A percentile compares a stretch with the other conserved stretches of the same genome.
Evolutionary conservation across 345 rosid species (phyloP).

Genomic region (Noccaea caerulescens): DNA sequence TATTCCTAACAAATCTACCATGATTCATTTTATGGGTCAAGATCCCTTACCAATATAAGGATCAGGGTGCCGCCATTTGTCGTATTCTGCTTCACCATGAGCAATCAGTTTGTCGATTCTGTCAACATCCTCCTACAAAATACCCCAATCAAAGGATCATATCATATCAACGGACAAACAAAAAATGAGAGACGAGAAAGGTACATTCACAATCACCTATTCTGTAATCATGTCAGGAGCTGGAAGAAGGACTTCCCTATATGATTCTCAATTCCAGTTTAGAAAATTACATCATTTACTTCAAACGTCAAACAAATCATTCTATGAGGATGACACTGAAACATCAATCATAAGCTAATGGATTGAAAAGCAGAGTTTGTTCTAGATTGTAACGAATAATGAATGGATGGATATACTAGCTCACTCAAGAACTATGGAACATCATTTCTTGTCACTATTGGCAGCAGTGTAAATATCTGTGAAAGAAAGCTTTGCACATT

Average conservation of each 20-base stretch:
- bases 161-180: not conserved
- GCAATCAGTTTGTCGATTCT: constrained; percentile 81
- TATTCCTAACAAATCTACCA: not conserved
- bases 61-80: constrained; percentile 96
- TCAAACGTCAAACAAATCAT: not conserved
- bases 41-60: constrained; percentile 78
- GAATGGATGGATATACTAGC: constrained; percentile 3
- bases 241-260: not conserved
- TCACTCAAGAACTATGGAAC: not conserved
- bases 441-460: not conserved
- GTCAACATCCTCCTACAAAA: constrained; percentile 74
- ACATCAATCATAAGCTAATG: constrained; percentile 1
- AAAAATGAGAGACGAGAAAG: not conserved
- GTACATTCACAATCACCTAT: constrained; percentile 12
- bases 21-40: not conserved
- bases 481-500: constrained; percentile 13
- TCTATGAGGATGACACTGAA: not conserved
- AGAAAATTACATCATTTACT: not conserved
- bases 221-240: not conserved
- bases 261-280: too few species aligned
- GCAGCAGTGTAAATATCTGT: not conserved
- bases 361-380: not conserved
- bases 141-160: not conserved
- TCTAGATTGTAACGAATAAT: not conserved
- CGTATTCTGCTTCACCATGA: constrained; percentile 69